Conservation (phyloP, 352 stramenopile species). For the Pythium dissimile region DNA sequence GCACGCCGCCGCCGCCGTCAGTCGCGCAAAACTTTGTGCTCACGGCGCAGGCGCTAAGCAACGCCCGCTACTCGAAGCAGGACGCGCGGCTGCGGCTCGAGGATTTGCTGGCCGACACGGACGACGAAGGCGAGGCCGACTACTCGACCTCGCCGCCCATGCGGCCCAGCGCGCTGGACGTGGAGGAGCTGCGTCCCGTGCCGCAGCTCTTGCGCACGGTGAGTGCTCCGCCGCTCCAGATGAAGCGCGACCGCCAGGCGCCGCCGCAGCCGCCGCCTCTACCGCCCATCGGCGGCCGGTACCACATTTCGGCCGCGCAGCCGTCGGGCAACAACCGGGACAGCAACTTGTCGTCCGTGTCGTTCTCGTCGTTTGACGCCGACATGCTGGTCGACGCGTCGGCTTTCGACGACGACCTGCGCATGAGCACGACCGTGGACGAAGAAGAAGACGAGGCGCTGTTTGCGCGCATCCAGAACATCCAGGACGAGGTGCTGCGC, state of each 20-base stretch:
- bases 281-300: background rate
- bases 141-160: constrained; percentile 17
- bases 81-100: constrained; percentile 17
- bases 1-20: constrained; percentile 1
- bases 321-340: constrained; percentile 8
- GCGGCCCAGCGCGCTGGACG: constrained; percentile 18
- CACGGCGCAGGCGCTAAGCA: constrained; percentile 6
- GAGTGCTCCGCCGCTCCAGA: constrained; percentile 5
- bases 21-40: constrained; percentile 18
- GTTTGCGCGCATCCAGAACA: constrained; percentile 19
- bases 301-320: constrained; percentile 4
- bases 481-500: constrained; percentile 20
- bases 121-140: constrained; percentile 19
- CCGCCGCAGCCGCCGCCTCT: constrained; percentile 1
- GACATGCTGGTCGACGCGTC: constrained; percentile 17
- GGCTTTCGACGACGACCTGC: constrained; percentile 11
- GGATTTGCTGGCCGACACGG: constrained; percentile 18
- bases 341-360: constrained; percentile 15
- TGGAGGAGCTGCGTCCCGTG: constrained; percentile 6
- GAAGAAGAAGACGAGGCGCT: constrained; percentile 17
- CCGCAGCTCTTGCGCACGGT: constrained; percentile 11
- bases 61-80: constrained; percentile 3
- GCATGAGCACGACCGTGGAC: constrained; percentile 6
- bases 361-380: constrained; percentile 22
- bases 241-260: background rate